A percentile compares a stretch with the other conserved stretches of the same genome.
These are phyloP conservation scores for Fistulinella prunicolor DNA, from an alignment of 768 basidiomycete species.

Conservation along the genomic window DNA sequence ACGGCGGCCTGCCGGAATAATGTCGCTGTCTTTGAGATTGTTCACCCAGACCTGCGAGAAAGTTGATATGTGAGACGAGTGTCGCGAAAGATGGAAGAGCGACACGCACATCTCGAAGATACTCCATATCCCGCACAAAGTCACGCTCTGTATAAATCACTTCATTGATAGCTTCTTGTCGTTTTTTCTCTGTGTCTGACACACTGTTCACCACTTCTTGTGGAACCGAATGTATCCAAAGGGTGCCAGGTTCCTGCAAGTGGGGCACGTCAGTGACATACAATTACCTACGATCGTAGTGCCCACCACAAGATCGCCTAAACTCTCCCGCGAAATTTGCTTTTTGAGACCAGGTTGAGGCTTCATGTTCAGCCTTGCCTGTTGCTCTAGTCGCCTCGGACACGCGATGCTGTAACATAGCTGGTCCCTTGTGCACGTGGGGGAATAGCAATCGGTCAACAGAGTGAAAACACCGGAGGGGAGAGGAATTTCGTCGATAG, in stretches of 20 bases:
- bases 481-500: slow-evolving; percentile 62
- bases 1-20: slow-evolving; percentile 73
- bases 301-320: slow-evolving; percentile 72
- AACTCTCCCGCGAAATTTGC: slow-evolving; percentile 76
- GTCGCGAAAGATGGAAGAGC: background rate
- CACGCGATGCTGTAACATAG: slow-evolving; percentile 99
- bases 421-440: slow-evolving; percentile 90
- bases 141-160: slow-evolving; percentile 92
- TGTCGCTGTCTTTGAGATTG: slow-evolving; percentile 69
- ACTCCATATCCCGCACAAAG: slow-evolving; percentile 98
- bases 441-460: slow-evolving; percentile 96
- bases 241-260: slow-evolving; percentile 70
- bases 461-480: slow-evolving; percentile 96
- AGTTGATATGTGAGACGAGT: too few species aligned
- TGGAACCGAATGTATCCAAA: slow-evolving; percentile 97
- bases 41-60: slow-evolving; percentile 78
- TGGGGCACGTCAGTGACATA: slow-evolving; percentile 8
- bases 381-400: slow-evolving; percentile 90
- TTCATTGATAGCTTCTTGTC: slow-evolving; percentile 98
- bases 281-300: background rate
- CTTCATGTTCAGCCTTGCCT: slow-evolving; percentile 91
- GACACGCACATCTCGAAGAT: slow-evolving; percentile 81
- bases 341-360: slow-evolving; percentile 86
- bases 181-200: slow-evolving; percentile 88
- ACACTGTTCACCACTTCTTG: slow-evolving; percentile 92